A percentile compares a stretch with the other conserved stretches of the same genome.
These are phyloP conservation scores for Prosopis cineraria DNA, from an alignment of 306 rosid species.

Conservation along the genomic window DNA sequence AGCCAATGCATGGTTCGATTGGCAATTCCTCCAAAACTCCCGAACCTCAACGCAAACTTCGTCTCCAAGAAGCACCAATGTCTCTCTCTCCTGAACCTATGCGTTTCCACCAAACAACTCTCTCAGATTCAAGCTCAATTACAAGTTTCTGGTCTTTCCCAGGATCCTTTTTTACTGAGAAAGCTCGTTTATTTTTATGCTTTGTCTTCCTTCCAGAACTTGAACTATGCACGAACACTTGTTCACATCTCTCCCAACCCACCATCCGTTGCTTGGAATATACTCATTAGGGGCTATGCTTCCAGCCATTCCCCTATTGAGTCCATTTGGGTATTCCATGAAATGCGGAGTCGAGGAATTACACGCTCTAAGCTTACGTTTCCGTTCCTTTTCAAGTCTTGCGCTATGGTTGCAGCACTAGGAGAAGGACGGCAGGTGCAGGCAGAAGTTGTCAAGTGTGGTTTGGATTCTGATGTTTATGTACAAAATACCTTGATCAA, in stretches of 20 bases:
- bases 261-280: constrained; percentile 70
- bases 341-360: constrained; percentile 56
- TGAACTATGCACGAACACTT: constrained; percentile 58
- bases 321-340: constrained; percentile 56
- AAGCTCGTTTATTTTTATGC: constrained; percentile 66
- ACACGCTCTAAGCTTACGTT: constrained; percentile 69
- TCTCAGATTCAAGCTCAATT: constrained; percentile 69
- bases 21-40: constrained; percentile 2
- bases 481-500: constrained; percentile 66
- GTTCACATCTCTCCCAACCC: constrained; percentile 34
- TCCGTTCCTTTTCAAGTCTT: constrained; percentile 76
- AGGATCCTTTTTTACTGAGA: constrained; percentile 51
- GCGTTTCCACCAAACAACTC: constrained; percentile 56
- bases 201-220: constrained; percentile 52
- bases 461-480: constrained; percentile 71
- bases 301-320: constrained; percentile 51
- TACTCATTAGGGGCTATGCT: constrained; percentile 74
- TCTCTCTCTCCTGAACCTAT: constrained; percentile 53
- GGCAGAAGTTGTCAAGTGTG: constrained; percentile 57
- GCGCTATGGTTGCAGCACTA: constrained; percentile 47
- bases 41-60: constrained; percentile 23
- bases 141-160: constrained; percentile 53
- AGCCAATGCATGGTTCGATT: constrained; percentile 53
- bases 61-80: constrained; percentile 54
- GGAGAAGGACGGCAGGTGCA: constrained; percentile 70